A percentile compares a stretch with the other conserved stretches of the same genome.
phyloP scores from a whole-genome alignment of 805 yeast species.

The Kodamaea leandrae region DNA sequence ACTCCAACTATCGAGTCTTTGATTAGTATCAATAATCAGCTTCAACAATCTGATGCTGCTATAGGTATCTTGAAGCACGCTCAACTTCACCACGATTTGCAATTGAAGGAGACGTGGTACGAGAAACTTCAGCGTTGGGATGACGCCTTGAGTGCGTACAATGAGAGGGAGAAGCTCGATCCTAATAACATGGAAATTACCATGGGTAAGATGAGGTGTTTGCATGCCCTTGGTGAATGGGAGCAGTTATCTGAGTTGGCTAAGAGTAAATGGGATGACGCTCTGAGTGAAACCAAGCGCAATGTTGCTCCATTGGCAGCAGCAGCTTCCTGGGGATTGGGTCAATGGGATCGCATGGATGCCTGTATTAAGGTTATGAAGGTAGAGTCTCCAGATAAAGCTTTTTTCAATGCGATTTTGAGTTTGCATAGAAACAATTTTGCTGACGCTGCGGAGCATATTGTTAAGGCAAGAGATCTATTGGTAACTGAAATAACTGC shows the following conservation, averaged over 20 bases:
- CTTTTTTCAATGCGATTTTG: constrained; percentile 90
- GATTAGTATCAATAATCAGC: constrained; percentile 87
- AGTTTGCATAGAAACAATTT: constrained; percentile 84
- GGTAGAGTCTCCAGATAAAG: constrained; percentile 87
- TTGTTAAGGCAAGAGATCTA: constrained; percentile 80
- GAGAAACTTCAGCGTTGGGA: constrained; percentile 98
- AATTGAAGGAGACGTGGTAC: constrained; percentile 95
- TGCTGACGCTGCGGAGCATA: constrained; percentile 74
- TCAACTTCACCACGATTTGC: constrained; percentile 83
- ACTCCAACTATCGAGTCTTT: constrained; percentile 89
- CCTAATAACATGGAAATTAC: constrained; percentile 81
- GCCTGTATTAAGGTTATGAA: constrained; percentile 87
- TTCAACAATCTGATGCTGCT: constrained; percentile 97
- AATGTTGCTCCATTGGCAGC: constrained; percentile 96
- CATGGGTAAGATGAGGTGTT: constrained; percentile 97
- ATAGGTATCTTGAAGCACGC: constrained; percentile 95
- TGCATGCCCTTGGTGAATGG: constrained; percentile 99
- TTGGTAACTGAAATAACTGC: constrained; percentile 93
- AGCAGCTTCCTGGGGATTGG: constrained; percentile 98
- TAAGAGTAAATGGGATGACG: constrained; percentile 75
- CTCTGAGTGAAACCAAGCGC: constrained; percentile 70
- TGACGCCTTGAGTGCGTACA: constrained; percentile 90
- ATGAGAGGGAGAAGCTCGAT: constrained; percentile 63
- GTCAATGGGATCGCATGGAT: constrained; percentile 96
- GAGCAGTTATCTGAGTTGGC: constrained; percentile 85